phyloP scores from a whole-genome alignment of 805 yeast genomes.

The Peterozyma toletana region DNA sequence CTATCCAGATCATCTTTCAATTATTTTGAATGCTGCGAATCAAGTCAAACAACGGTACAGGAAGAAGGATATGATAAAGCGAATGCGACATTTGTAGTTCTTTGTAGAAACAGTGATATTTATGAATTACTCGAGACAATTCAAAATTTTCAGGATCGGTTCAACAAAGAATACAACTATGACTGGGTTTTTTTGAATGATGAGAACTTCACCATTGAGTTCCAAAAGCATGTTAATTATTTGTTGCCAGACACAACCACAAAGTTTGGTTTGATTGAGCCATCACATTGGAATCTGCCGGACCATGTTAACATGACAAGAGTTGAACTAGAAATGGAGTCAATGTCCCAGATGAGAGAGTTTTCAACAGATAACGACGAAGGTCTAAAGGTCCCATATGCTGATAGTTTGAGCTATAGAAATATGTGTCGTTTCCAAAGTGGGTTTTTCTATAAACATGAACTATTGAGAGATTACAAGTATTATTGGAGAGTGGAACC shows the following conservation, averaged over 20 bases:
- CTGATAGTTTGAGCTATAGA: constrained; percentile 30
- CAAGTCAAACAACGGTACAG: too few relatives aligned
- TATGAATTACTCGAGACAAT: constrained; percentile 51
- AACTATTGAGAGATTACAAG: constrained; percentile 45
- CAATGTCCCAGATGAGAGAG: constrained; percentile 24
- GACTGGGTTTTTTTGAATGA: constrained; percentile 82
- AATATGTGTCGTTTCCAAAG: constrained; percentile 41
- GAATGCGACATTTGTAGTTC: constrained; percentile 62
- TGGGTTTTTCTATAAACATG: constrained; percentile 53
- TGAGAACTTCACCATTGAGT: constrained; percentile 50
- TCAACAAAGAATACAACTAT: constrained; percentile 54
- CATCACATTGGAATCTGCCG: constrained; percentile 68
- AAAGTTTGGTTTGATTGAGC: constrained; percentile 55
- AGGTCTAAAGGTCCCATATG: constrained; percentile 19
- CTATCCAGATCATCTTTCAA: too few relatives aligned
- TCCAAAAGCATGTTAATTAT: constrained; percentile 38
- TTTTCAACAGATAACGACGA: constrained; percentile 1
- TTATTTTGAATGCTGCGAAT: too few relatives aligned
- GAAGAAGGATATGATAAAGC: constrained; percentile 19
- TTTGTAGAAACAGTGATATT: constrained; percentile 65
- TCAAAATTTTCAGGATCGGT: constrained; percentile 56
- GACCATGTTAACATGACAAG: constrained; percentile 42
- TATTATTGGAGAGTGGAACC: constrained; percentile 81
- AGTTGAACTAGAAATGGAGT: constrained; percentile 33
- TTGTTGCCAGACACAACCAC: constrained; percentile 49